Percentiles rank a stretch among this genome's conserved stretches.
Evolutionary conservation across 345 rosid genomes (phyloP).

Genomic region (Pseudoturritis turrita): DNA sequence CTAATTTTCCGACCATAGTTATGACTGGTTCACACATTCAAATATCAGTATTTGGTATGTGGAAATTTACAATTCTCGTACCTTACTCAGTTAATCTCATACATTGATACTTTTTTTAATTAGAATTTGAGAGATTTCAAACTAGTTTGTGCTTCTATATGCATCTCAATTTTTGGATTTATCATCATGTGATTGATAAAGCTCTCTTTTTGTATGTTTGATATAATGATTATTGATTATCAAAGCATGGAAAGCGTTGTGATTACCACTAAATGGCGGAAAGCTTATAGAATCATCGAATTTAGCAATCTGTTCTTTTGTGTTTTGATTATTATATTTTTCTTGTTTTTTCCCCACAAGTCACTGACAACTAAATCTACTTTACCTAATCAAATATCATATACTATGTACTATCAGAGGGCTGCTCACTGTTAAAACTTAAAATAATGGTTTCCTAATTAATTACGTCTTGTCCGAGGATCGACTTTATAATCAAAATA

Average conservation of each 20-base stretch:
- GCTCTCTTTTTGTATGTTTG: not conserved
- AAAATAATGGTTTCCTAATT: not conserved
- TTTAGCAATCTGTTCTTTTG: not conserved
- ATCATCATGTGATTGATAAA: not conserved
- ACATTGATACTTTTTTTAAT: no score
- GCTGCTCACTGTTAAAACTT: slow-evolving; percentile 19
- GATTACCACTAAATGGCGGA: slow-evolving; percentile 5
- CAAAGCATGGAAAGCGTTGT: not conserved
- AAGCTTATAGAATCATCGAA: slow-evolving; percentile 4
- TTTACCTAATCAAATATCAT: slow-evolving; percentile 14
- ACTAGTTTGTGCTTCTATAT: not conserved
- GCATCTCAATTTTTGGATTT: not conserved
- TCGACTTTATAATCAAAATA: not conserved
- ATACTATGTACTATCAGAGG: not conserved
- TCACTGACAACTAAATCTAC: slow-evolving; percentile 14
- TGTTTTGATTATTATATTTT: not conserved
- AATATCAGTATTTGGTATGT: not conserved
- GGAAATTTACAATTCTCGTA: not conserved
- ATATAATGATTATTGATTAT: not conserved
- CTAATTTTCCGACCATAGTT: not conserved
- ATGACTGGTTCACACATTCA: not conserved
- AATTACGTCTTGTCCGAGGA: not conserved
- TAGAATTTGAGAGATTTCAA: not conserved
- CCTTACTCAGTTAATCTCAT: not conserved
- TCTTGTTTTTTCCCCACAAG: not conserved